Evolutionary conservation across 331 rosid species (phyloP), one percentile per base, ranked within the genome.

Genomic region (Ulmus americana): DNA sequence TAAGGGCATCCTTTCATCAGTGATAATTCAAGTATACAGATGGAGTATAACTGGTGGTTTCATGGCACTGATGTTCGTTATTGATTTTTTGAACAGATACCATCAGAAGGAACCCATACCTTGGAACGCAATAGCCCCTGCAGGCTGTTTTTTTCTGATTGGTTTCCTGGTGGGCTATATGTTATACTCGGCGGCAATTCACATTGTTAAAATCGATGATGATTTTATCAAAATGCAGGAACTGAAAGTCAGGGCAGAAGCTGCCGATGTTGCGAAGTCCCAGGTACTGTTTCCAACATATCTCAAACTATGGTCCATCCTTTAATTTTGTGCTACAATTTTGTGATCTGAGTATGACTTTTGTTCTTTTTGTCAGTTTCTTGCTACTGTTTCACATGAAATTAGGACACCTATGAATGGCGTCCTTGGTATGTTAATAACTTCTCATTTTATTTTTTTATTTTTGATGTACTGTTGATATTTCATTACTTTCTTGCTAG

Each of bases 301-400:
- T 65, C 52, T 38, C n/a, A 50, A 68, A 15, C 7, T 54, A 44
- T 11, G 8, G 66, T 62, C 68, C 40, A 57, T 63, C 63, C 66
- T 47, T 44, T 39, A 59, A 69, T 70, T 55, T 63, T 70, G 47
- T 52, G 64, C 50, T 45, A 67, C 71, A 10, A 16, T 66, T 53
- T 59, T 59, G n/a, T 48, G 60, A 53, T 76, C 42, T 44, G 69
- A 58, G 39, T 71, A 61, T 59, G 55, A 54, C 68, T 40, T 41
- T 2, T 60, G 41, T 66, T 79, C 67, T 68, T 59, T 13, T 41
- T 74, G 61, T 58, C 87, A 90, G 97, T 90, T 90, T 84, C 85
- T 90, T 67, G 99, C 99, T 18, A 94, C 97, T n/a, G 97, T 94
- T 48, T 94, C 99, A 66, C 99, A 94, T 68, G 99, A 94, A 90